Conservation (phyloP, 2,329 filamentous ascomycete genomes). For the Neophaeococcomyces mojaviensis region DNA sequence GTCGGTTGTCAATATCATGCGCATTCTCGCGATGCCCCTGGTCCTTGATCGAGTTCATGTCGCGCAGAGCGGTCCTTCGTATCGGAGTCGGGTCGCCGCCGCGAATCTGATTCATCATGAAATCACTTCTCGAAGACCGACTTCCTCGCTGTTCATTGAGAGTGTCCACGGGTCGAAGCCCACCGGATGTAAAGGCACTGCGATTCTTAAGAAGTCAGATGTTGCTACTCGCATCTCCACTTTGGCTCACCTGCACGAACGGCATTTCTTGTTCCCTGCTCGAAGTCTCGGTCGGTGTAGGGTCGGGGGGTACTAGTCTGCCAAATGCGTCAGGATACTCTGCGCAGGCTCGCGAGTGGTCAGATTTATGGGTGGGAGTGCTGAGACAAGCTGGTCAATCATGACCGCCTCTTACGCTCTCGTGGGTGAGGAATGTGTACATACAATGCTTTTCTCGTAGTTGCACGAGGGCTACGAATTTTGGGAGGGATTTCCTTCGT, state of each 20-base stretch:
- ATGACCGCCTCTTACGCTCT: slow-evolving; percentile 1
- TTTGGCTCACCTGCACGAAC: neutral
- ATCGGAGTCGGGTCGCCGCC: too few species aligned
- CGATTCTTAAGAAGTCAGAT: too few species aligned
- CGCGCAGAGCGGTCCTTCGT: too few species aligned
- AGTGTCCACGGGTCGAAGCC: neutral
- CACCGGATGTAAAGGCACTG: neutral
- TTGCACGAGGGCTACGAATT: neutral
- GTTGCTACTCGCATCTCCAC: too few species aligned
- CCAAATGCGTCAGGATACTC: neutral
- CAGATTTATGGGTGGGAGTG: neutral
- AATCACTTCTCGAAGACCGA: neutral
- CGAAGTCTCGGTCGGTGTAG: neutral
- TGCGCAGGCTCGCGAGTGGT: neutral
- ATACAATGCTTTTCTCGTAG: slow-evolving; percentile 5
- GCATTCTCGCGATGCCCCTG: too few species aligned
- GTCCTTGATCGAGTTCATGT: too few species aligned
- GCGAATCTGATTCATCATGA: too few species aligned
- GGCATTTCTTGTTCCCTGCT: too few species aligned
- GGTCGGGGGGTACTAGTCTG: neutral
- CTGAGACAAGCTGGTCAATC: neutral
- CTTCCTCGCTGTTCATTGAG: neutral
- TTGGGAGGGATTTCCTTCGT: neutral
- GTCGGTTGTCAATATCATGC: too few species aligned
- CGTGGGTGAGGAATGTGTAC: neutral